Base-by-base conservation (phyloP, 371 early-diverging fungal species). In the Saksenaea oblongispora region DNA sequence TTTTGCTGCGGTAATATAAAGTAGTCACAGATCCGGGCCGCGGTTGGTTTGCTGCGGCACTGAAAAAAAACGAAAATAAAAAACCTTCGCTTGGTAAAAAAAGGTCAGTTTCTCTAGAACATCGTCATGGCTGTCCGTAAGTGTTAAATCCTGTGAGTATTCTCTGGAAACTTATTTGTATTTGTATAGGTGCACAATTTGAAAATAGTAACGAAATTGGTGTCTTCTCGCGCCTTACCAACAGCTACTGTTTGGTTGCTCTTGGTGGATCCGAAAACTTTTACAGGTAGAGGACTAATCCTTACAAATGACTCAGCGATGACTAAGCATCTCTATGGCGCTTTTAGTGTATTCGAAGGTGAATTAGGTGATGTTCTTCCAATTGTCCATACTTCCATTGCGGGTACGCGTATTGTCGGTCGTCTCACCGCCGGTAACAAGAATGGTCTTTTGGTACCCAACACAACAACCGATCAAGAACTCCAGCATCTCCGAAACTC, bases 131-230 rank as follows among this genome's bases (percentile, higher is more conserved):
- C 76, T 67, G 76, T 76, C 64, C 76, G 76, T 76, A 70, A 76
- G 76, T 76, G 53, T 11, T n/a, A 5, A 28, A n/a, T 34, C 11
- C 8, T 10, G 31, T 13, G 18, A 15, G 14, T 36, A 8, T 34
- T 47, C 31, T 42, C 54, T 13, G 60, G n/a, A 17, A 5, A 42
- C 22, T 37, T 27, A 11, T 5, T 22, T 22, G 59, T 41, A 55
- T 14, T 27, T 51, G 55, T 42, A 28, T 66, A 89, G 89, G 93
- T 78, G 93, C 94, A 56, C 97, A 97, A 87, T 99, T 99, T 83
- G 99, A 99, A 87, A 98, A 98, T 84, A 95, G 89, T 82, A 94
- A 95, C 83, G 99, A 99, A 76, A 93, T 99, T 76, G 99, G 99
- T 63, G 98, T 98, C 57, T 99, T 99, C 72, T 87, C 98, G 70